Base-by-base conservation (phyloP, 2,329 filamentous ascomycete species). In the Pestalotiopsis sp. region DNA sequence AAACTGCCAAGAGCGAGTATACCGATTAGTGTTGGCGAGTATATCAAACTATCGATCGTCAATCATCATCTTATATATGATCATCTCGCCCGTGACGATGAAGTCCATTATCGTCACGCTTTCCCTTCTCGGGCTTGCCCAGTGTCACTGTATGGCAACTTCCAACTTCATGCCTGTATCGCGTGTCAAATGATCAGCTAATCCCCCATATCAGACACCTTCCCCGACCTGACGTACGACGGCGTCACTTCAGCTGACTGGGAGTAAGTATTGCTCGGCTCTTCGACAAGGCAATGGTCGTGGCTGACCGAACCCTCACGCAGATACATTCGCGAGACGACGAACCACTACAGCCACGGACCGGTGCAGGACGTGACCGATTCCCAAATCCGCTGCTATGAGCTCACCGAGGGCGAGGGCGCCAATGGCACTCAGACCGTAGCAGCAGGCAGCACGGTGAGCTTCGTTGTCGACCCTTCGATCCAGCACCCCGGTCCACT, bases 361-460 rank as follows among this genome's bases (percentile, higher is more conserved):
- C 78, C 71, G 0, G 78, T 81, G 2, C 75, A 78, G 6, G 75
- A 79, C 45, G 79, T 81, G 4, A 76, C 71, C 5, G 72, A 71
- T 61, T 17, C 71, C 0, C 77, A 80, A 67, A 79, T 81, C 72
- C 77, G 79, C 31, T 81, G 80, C 72, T 81, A 78, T 71, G 77
- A 81, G 70, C 60, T 72, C 4, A 64, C 39, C 52, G 67, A 71
- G 4, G 78, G 77, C 17, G 72, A 75, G 31, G 78, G 74, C 57
- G 74, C 78, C 1, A 77, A 74, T 6, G 68, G 67, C 11, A 80
- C 77, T 9, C 78, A 77, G 59, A 74, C 72, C n/a, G 74, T 81
- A 23, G 74, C 75, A 20, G 80, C 80, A 9, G 80, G 80, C 12
- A 74, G 77, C 52, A 62, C 38, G 13, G 72, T 82, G 4, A 78